Evolutionary conservation across 1,284 basidiomycete species (phyloP), one percentile per base, ranked within the genome.

Genomic region (Boletus smithii): DNA sequence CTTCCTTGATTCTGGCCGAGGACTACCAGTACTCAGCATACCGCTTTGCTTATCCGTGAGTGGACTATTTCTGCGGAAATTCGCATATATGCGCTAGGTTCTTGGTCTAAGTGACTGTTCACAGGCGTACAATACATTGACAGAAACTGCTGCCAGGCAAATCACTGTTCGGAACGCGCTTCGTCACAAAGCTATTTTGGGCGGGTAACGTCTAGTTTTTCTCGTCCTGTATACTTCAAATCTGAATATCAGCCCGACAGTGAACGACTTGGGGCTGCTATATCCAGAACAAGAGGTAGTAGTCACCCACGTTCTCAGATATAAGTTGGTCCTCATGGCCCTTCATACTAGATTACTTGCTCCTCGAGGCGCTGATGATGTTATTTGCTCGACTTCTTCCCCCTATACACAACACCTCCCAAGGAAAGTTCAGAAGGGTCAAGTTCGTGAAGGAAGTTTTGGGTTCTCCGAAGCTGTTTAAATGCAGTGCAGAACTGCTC

Each of bases 311-410:
- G 38, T 20, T 29, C 18, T 42, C 24, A 9, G 24, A 32, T 26
- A 30, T 10, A 16, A n/a, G n/a, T 14, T 16, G 5, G 11, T 42
- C 8, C 16, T 50, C 14, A 63, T 45, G 8, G 32, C 27, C 7
- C 34, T 36, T 39, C 23, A 10, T 24, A 26, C 31, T 44, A 85
- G 82, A 79, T 50, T 83, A 75, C 55, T 63, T 83, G 13, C 71
- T 73, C 16, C 62, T 82, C 22, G 82, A 85, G 57, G 68, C 73
- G 17, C 69, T 85, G 8, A 61, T 85, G 24, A 73, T 76, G 44
- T 55, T 85, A 3, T 73, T 85, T 54, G 80, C 75, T 22, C 72
- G 73, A 26, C 59, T 82, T 11, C 61, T 83, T 20, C 81, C 81
- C n/a, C 63, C 75, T 7, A 62, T 67, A 2, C 65, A 70, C 26